Evolutionary conservation across 2,329 filamentous ascomycete species (phyloP), one percentile per base, ranked within the genome.

Genomic region (Cytospora mali): DNA sequence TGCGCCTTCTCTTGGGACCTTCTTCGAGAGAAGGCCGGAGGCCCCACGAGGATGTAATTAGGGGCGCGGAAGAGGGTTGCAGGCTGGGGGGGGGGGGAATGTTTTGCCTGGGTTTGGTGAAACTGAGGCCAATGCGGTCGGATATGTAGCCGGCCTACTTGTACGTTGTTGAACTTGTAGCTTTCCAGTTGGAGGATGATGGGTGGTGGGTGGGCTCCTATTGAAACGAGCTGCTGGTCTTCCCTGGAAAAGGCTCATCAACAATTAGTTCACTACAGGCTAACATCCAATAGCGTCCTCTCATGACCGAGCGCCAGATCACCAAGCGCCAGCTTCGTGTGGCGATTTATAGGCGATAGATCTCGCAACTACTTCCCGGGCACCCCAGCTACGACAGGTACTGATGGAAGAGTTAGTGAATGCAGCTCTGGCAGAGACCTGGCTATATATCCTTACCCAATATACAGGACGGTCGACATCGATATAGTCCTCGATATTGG

Each of bases 391-490:
- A 72, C 75, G 39, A 84, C 71, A 16, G 77, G 74, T 27, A 82
- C 76, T n/a, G 82, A 76, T 4, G 82, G 79, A 48, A 81, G 81
- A n/a, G 75, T n/a, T n/a, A n/a, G n/a, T n/a, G n/a, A n/a, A n/a
- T n/a, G n/a, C 1, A 11, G 42, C n/a, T 46, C n/a, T 21, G 21
- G 42, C 42, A 46, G 9, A 23, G 42, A 4, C 21, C 5, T 18
- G n/a, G n/a, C 13, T 6, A n/a, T n/a, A n/a, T n/a, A 7, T 13
- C 14, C 3, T 23, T 46, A n/a, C 13, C 5, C n/a, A 46, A n/a
- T 6, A 13, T 10, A 6, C n/a, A 46, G n/a, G n/a, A 23, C 13
- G 42, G 23, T 18, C n/a, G 42, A 46, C n/a, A 11, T 13, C 42
- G 4, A 46, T n/a, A 23, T 13, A 3, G 4, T 13, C 21, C 9